These are phyloP conservation scores for Protomyces gravidus DNA, from an alignment of 1,139 yeast genomes.

Conservation along the genomic window DNA sequence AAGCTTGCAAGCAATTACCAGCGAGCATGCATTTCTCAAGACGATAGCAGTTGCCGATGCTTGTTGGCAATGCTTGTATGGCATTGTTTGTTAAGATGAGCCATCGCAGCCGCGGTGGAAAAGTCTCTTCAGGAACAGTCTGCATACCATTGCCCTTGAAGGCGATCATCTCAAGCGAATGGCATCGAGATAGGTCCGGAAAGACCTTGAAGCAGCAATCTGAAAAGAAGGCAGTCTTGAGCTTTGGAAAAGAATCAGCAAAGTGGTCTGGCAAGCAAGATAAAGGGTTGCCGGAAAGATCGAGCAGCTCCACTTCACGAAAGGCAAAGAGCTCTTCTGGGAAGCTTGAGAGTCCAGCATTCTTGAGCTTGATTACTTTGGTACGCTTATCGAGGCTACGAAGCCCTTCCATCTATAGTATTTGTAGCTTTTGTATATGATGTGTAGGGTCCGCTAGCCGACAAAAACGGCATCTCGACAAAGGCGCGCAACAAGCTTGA, in stretches of 20 bases:
- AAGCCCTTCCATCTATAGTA: neutral
- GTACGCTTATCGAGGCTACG: neutral
- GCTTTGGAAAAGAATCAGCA: neutral
- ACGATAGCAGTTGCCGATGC: constrained; percentile 2
- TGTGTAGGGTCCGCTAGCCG: constrained; percentile 6
- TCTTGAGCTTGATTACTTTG: neutral
- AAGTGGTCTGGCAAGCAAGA: constrained; percentile 4
- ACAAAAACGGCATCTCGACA: constrained; percentile 15
- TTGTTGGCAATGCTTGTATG: constrained; percentile 1
- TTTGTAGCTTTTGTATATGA: neutral
- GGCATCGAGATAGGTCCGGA: constrained; percentile 4
- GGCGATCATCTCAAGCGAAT: constrained; percentile 13
- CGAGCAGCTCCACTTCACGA: constrained; percentile 4
- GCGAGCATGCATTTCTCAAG: constrained; percentile 21
- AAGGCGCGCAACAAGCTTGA: constrained; percentile 41
- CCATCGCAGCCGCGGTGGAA: constrained; percentile 2
- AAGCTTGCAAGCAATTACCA: constrained; percentile 1
- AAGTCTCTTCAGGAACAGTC: constrained; percentile 1
- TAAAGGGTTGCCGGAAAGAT: constrained; percentile 10
- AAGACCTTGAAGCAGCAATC: constrained; percentile 8
- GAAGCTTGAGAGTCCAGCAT: neutral
- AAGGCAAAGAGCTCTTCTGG: constrained; percentile 5
- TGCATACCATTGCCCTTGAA: constrained; percentile 20
- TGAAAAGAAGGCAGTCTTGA: constrained; percentile 4
- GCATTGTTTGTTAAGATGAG: constrained; percentile 21